Evolutionary conservation across 2,329 filamentous ascomycete species (phyloP).

Genomic region (Phaeosphaeriaceae sp.): DNA sequence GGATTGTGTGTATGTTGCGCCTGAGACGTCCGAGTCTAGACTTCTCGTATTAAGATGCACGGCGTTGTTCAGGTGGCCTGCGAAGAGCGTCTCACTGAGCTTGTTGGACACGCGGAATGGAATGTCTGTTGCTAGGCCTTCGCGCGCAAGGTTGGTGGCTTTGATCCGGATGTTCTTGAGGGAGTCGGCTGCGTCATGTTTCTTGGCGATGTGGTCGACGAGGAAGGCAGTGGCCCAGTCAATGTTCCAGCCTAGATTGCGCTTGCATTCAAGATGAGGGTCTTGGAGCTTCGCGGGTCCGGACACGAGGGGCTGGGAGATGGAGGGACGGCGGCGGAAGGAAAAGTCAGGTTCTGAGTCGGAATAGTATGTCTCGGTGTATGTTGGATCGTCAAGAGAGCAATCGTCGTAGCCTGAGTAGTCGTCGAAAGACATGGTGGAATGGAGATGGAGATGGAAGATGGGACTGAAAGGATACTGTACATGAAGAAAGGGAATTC

Average conservation of each 20-base stretch:
- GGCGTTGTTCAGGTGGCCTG: conserved; percentile 45
- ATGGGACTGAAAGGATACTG: background rate
- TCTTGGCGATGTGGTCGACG: conserved; percentile 39
- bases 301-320: background rate
- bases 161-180: conserved; percentile 25
- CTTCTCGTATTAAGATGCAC: conserved; percentile 44
- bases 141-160: conserved; percentile 19
- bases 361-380: conserved; percentile 13
- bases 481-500: background rate
- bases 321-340: background rate
- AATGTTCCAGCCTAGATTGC: conserved; percentile 48
- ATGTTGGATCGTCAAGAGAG: conserved; percentile 1
- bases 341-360: conserved; percentile 27
- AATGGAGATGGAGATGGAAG: background rate
- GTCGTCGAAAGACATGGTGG: background rate
- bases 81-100: conserved; percentile 48
- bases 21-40: conserved; percentile 37
- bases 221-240: conserved; percentile 52
- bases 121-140: conserved; percentile 26
- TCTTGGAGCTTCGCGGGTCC: conserved; percentile 25
- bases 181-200: conserved; percentile 21
- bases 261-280: conserved; percentile 24
- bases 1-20: conserved; percentile 46
- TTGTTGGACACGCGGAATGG: conserved; percentile 47
- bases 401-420: background rate